Evolutionary conservation across 2,329 filamentous ascomycete species (phyloP).

Genomic region (Ceratocystis albifundus): DNA sequence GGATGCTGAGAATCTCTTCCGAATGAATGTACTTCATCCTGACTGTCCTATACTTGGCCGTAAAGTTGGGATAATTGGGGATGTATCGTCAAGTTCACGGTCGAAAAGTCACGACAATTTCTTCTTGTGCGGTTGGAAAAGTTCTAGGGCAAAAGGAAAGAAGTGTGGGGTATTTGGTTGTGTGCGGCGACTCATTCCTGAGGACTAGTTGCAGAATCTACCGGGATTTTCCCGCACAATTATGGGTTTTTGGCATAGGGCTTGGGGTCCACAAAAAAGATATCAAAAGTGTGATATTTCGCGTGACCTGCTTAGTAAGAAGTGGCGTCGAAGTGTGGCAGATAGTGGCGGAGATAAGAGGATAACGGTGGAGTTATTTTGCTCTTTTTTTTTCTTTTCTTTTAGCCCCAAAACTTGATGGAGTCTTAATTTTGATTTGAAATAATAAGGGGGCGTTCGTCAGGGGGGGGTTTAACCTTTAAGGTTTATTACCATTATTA

Average conservation of each 20-base stretch:
- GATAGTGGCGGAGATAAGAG: neutral
- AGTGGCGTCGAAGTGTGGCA: neutral
- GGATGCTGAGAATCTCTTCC: constrained; percentile 87
- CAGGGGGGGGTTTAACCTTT: neutral
- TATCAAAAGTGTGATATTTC: constrained; percentile 15
- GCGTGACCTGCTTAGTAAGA: neutral
- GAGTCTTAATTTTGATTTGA: neutral
- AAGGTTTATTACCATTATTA: neutral
- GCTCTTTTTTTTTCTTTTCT: too few species aligned
- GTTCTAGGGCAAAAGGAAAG: constrained; percentile 33
- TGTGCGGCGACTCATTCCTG: constrained; percentile 22
- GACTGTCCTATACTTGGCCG: constrained; percentile 43
- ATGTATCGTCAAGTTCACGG: constrained; percentile 23
- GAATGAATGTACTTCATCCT: constrained; percentile 99
- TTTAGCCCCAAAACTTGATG: neutral
- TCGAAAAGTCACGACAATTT: constrained; percentile 30
- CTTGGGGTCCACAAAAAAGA: constrained; percentile 21
- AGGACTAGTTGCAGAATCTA: constrained; percentile 16
- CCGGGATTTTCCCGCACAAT: constrained; percentile 23
- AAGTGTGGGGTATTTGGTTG: constrained; percentile 23
- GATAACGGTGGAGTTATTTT: neutral
- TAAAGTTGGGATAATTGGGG: constrained; percentile 22
- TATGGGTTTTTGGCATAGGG: constrained; percentile 20
- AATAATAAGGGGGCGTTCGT: neutral
- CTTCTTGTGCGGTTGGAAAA: constrained; percentile 37